Evolutionary conservation across 371 early-diverging fungal genomes (phyloP), one percentile per base, ranked within the genome.

Genomic region (Fennellomyces sp.): DNA sequence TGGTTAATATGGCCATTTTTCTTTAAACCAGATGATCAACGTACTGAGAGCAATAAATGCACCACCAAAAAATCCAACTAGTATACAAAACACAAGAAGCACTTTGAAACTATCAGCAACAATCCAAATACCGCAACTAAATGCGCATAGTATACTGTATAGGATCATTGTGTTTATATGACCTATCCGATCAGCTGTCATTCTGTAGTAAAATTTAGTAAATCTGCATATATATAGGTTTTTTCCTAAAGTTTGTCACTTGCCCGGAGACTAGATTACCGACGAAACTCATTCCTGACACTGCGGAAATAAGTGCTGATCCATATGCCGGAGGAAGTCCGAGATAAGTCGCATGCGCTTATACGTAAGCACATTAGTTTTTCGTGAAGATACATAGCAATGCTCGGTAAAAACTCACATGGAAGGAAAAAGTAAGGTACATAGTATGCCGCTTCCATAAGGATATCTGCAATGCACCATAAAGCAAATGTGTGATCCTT

Each of bases 391-490:
- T n/a, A n/a, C n/a, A n/a, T n/a, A n/a, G n/a, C n/a, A n/a, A n/a
- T 39, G 1, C 2, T 39, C 5, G n/a, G 17, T 39, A 13, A 39
- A 15, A 23, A 45, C 60, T 19, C 55, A 64, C 64, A 64, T 53
- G 84, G 79, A 27, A 85, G 39, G 41, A 55, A 75, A 58, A 82
- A 81, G 63, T 78, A 77, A 7, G 85, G 85, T 0, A 80, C 68
- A 45, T 80, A 80, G 48, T 82, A 83, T 8, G 48, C 47, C 6
- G 69, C 83, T 19, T 73, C 66, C 15, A 76, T 63, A 5, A 62
- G 61, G n/a, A 82, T 67, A 23, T 75, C 39, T 11, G 69, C 72
- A 10, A 54, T 49, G 28, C 66, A 67, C 60, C 78, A 70, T 2
- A 74, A 52, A 15, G 69, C 56, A 52, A 77, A 74, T 48, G 70